These are phyloP conservation scores for Colletotrichum sublineola DNA, from an alignment of 2,329 filamentous ascomycete species.

Conservation along the genomic window DNA sequence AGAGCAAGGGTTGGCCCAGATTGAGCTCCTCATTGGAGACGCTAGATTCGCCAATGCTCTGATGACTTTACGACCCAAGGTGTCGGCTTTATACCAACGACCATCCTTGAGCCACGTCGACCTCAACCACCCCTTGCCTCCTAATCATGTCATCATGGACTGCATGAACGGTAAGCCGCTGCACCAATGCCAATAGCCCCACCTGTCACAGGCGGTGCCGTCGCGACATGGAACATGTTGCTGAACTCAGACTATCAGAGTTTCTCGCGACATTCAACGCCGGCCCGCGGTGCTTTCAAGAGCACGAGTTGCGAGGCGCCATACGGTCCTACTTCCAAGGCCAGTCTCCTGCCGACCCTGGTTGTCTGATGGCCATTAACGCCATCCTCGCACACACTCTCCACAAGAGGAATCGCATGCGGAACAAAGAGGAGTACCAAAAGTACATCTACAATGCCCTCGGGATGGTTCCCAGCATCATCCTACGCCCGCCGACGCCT, in stretches of 20 bases:
- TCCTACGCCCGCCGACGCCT: constrained; percentile 27
- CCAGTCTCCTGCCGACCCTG: constrained; percentile 26
- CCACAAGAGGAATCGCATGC: constrained; percentile 30
- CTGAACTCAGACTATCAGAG: neutral
- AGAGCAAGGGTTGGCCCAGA: constrained; percentile 18
- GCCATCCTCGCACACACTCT: constrained; percentile 22
- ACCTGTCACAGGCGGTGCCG: neutral
- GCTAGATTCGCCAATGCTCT: constrained; percentile 27
- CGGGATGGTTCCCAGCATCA: constrained; percentile 31
- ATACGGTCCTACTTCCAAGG: constrained; percentile 31
- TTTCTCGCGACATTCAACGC: constrained; percentile 24
- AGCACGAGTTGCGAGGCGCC: constrained; percentile 34
- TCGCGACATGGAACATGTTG: neutral
- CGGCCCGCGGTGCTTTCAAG: constrained; percentile 20
- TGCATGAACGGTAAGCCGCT: constrained; percentile 30
- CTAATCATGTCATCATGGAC: constrained; percentile 38
- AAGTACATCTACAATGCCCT: constrained; percentile 37
- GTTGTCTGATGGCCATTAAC: constrained; percentile 37
- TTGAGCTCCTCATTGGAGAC: constrained; percentile 37
- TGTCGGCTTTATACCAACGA: neutral
- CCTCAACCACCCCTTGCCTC: constrained; percentile 31
- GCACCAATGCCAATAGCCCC: neutral
- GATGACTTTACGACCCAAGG: neutral
- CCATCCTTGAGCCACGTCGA: constrained; percentile 26
- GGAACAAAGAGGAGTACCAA: constrained; percentile 32